phyloP scores from a whole-genome alignment of 169 alveolate genomes.

The Perkinsus olseni region DNA sequence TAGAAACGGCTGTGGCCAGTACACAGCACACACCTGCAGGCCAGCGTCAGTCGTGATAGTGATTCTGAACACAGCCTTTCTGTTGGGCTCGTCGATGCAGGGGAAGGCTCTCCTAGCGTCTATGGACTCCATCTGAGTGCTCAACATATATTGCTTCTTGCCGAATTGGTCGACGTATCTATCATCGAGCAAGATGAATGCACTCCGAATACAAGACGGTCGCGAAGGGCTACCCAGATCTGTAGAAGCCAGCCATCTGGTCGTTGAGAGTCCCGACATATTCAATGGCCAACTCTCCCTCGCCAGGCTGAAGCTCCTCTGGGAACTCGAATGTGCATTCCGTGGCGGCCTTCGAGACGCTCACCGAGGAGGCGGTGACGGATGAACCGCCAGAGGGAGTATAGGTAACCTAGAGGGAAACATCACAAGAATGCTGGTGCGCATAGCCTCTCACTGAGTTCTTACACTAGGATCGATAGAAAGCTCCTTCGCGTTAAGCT shows the following conservation, averaged over 20 bases:
- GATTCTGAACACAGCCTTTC: constrained; percentile 6
- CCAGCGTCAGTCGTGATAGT: constrained; percentile 34
- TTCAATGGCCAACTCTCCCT: not conserved
- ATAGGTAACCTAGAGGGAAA: not conserved
- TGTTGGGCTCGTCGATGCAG: constrained; percentile 29
- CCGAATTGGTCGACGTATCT: constrained; percentile 18
- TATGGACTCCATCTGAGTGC: constrained; percentile 20
- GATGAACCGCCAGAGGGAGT: not conserved
- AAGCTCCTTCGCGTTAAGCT: not conserved
- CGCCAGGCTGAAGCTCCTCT: not conserved
- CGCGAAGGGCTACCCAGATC: not conserved
- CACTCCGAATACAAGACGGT: too few relatives aligned
- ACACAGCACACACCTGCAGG: constrained; percentile 42
- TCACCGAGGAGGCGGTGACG: not conserved
- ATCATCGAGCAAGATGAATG: not conserved
- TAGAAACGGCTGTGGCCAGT: constrained; percentile 32
- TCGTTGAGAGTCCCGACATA: constrained; percentile 4
- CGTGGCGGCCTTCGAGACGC: not conserved
- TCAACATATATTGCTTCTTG: not conserved
- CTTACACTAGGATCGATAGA: not conserved
- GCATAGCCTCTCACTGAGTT: not conserved
- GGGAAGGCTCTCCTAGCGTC: constrained; percentile 33
- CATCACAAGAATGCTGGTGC: not conserved
- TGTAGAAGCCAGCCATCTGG: constrained; percentile 31
- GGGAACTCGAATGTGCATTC: not conserved